Conservation (phyloP, 2,329 filamentous ascomycete genomes). For the Ophiocordyceps camponoti-leonardi region DNA sequence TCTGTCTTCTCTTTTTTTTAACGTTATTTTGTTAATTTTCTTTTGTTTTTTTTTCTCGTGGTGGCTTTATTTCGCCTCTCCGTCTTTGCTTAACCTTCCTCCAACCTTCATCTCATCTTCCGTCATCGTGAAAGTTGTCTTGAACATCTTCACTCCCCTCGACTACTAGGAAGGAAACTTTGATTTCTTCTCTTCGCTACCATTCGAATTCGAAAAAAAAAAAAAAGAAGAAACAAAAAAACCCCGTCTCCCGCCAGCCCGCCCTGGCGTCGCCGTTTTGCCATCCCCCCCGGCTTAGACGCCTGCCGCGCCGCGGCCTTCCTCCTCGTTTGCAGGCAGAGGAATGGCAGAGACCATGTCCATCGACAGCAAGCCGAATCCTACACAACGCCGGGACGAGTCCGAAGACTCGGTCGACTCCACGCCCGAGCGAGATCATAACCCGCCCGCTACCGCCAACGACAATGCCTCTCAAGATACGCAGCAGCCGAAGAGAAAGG, state of each 20-base stretch:
- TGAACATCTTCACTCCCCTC: no score
- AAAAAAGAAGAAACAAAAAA: no score
- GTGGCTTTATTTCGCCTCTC: neutral
- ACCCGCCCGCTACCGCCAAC: constrained; percentile 14
- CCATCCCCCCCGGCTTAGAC: constrained; percentile 7
- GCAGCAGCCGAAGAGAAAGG: constrained; percentile 80
- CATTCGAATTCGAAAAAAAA: no score
- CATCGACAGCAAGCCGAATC: constrained; percentile 30
- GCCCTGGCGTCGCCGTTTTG: constrained; percentile 17
- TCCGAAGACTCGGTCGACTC: constrained; percentile 45
- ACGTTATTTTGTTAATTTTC: no score
- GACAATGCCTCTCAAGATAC: constrained; percentile 27
- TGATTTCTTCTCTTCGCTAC: no score
- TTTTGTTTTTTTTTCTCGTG: neutral
- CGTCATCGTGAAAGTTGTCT: no score
- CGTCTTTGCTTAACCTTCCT: neutral
- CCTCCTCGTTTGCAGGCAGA: constrained; percentile 14
- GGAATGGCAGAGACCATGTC: constrained; percentile 53
- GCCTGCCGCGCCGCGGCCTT: constrained; percentile 20
- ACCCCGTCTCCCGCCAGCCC: no score
- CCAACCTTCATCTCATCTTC: no score
- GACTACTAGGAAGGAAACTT: no score
- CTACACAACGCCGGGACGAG: constrained; percentile 30
- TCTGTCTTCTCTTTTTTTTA: neutral
- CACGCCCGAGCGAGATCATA: constrained; percentile 38